Conservation (phyloP, 176 grass and related monocot genomes). For the Phragmites australis region DNA sequence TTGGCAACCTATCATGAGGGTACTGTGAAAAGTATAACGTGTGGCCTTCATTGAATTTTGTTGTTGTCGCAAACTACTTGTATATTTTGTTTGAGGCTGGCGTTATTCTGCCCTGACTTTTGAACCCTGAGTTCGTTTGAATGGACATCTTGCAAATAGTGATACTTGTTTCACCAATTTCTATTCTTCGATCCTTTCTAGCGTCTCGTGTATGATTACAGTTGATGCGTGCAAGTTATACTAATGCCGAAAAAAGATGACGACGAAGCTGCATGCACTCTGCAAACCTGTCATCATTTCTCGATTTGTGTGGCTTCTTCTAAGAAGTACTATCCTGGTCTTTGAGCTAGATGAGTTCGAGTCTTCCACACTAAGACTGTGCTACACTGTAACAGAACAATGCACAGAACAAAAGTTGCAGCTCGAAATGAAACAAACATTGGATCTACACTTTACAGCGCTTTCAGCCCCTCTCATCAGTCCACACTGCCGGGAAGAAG, state of each 20-base stretch:
- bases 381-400: neutral
- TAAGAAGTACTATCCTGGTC: neutral
- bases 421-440: neutral
- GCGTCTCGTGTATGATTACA: too few species aligned
- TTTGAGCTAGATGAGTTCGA: neutral
- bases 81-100: too few species aligned
- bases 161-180: too few species aligned
- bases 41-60: too few species aligned
- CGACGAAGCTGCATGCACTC: neutral
- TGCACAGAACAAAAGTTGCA: neutral
- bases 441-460: conserved; percentile 18
- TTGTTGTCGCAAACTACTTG: too few species aligned
- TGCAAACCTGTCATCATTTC: neutral
- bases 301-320: neutral
- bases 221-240: too few species aligned
- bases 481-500: conserved; percentile 70
- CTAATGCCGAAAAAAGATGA: neutral
- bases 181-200: too few species aligned
- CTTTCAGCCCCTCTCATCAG: neutral
- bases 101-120: too few species aligned
- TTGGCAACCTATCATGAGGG: too few species aligned
- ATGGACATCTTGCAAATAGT: too few species aligned
- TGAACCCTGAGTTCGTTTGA: too few species aligned
- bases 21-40: too few species aligned
- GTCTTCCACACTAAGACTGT: neutral